phyloP scores from a whole-genome alignment of 2,329 filamentous ascomycete species.

The Oidium heveae region DNA sequence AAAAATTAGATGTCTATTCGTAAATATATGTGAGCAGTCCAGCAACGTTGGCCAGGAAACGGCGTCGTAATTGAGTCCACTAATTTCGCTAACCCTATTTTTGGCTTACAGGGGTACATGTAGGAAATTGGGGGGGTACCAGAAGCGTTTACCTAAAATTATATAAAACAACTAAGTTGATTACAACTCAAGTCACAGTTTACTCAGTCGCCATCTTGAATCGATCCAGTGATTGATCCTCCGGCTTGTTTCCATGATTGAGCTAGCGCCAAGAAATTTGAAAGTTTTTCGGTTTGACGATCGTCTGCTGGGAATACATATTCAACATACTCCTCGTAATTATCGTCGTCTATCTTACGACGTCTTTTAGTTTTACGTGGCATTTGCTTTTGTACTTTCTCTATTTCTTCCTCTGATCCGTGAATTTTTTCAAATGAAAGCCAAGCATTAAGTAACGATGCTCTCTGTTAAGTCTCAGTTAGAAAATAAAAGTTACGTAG shows the following conservation, averaged over 20 bases:
- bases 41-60: too few species aligned
- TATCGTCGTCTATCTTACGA: constrained; percentile 73
- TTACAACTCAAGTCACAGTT: too few species aligned
- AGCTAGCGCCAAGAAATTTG: constrained; percentile 62
- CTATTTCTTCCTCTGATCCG: constrained; percentile 48
- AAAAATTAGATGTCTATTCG: too few species aligned
- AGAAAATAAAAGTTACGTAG: not conserved
- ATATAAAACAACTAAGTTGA: too few species aligned
- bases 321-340: constrained; percentile 90
- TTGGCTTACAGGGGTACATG: too few species aligned
- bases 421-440: constrained; percentile 75
- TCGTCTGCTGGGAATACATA: constrained; percentile 95
- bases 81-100: too few species aligned
- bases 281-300: constrained; percentile 58
- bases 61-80: too few species aligned
- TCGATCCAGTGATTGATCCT: constrained; percentile 10
- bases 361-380: constrained; percentile 80
- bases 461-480: constrained; percentile 28
- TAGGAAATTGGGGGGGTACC: too few species aligned
- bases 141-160: too few species aligned
- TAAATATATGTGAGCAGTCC: too few species aligned
- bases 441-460: constrained; percentile 77
- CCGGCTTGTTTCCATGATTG: constrained; percentile 35
- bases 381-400: constrained; percentile 78
- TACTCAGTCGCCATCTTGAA: not conserved